Base-by-base conservation (phyloP, 2,329 filamentous ascomycete species). In the Cladobotryum mycophilum region DNA sequence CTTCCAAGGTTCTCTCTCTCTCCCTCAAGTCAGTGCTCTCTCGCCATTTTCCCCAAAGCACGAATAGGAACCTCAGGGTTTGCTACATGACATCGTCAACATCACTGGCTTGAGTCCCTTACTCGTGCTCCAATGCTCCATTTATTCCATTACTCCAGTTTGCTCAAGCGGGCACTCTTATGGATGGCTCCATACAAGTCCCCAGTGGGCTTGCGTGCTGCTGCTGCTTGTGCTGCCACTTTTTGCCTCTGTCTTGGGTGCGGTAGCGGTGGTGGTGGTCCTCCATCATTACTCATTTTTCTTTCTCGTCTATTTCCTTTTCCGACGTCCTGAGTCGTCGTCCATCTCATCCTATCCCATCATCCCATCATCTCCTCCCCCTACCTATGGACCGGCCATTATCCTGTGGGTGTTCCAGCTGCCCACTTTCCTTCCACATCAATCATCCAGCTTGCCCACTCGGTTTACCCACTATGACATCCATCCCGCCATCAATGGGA, bases 241-340 rank as follows among this genome's bases (percentile, higher is more conserved):
- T 6, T 30, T 8, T 35, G 25, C 47, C n/a, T 18, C 36, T 20
- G 20, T 20, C 5, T 20, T 3, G 20, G 20, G 20, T 20, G 20
- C 5, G 20, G 20, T 5, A 5, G 20, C 5, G 20, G 20, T 20
- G 20, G 13, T 30, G 25, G 25, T 30, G 25, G 25, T 30, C 5
- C 25, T 30, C 8, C 9, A 30, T 30, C 25, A 30, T 30, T 30
- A 30, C 25, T 30, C 25, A 30, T 30, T 30, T 30, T 30, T 30
- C 25, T 30, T 8, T 17, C 17, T 38, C 25, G 11, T 15, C 17
- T 38, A 36, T 41, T 33, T 45, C 41, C 3, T 37, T 38, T 20
- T 33, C 15, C 44, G 37, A 20, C 42, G 42, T 38, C 48, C 38
- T 51, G 36, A 36, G 38, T 51, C 48, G 36, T 43, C 20, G 20